Base-by-base conservation (phyloP, 148 eudicot genomes). In the Rhododendron ovatum region DNA sequence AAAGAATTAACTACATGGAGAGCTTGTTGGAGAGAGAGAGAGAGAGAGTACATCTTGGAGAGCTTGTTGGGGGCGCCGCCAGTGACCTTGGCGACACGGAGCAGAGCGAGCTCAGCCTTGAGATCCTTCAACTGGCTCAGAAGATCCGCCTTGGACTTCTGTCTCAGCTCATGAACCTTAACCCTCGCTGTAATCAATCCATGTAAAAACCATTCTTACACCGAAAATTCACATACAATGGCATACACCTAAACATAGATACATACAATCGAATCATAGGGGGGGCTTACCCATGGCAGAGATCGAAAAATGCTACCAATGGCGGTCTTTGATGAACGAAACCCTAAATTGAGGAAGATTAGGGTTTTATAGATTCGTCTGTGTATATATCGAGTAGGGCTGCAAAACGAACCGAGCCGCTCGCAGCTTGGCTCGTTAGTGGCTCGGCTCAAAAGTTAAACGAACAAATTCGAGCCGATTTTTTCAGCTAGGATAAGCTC, bases 41-140 rank as follows among this genome's bases (percentile, higher is more conserved):
- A 53, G 59, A 53, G 30, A 71, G 76, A 65, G 73, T 92, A 93
- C 95, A 94, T 94, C 88, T 94, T 94, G 88, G 96, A 93, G 82
- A 94, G 96, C 90, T 94, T 94, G 92, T 93, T 94, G n/a, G 97
- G 93, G 5, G 97, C 97, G 37, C 97, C 97, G 48, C 97, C 97
- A n/a, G 97, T 94, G 87, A 94, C 95, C 89, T 94, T 94, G 67
- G 97, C 95, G 78, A 94, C 95, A 17, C 97, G 95, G 61, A 94
- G 94, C 41, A 93, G 94, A 26, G 97, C 82, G 35, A 94, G 92
- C 82, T 94, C 97, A 8, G 95, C 93, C 83, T 94, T 93, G 24
- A 92, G 89, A 76, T 94, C 97, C 93, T 92, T 91, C 63, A 94
- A 87, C 82, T 93, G 95, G 22, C 12, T 59, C 88, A 84, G n/a